phyloP scores from a whole-genome alignment of 495 filamentous ascomycete species.

The Physcia stellaris region DNA sequence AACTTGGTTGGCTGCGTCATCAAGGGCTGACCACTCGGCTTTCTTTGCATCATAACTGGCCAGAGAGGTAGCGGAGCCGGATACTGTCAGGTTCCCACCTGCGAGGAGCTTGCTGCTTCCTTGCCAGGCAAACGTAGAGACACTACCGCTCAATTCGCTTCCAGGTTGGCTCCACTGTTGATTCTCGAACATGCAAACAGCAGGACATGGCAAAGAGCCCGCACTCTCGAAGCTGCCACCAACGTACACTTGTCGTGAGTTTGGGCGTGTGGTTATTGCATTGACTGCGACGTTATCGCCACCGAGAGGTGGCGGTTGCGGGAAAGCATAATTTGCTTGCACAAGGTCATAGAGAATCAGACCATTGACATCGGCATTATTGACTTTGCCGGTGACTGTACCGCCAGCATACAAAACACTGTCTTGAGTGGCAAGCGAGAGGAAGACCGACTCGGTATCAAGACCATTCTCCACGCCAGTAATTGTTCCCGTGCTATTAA shows the following conservation, averaged over 20 bases:
- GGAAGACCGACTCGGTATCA: slow-evolving; percentile 57
- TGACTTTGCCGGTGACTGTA: slow-evolving; percentile 53
- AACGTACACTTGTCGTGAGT: slow-evolving; percentile 63
- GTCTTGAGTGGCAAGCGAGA: slow-evolving; percentile 51
- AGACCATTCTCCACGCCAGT: slow-evolving; percentile 57
- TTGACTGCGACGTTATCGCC: slow-evolving; percentile 61
- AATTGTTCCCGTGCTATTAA: slow-evolving; percentile 41
- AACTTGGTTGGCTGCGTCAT: slow-evolving; percentile 46
- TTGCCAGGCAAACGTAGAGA: slow-evolving; percentile 62
- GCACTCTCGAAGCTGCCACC: slow-evolving; percentile 70
- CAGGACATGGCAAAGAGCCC: slow-evolving; percentile 68
- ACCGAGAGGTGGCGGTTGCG: slow-evolving; percentile 56
- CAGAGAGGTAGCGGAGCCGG: slow-evolving; percentile 48
- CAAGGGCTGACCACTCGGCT: slow-evolving; percentile 48
- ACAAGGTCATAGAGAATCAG: slow-evolving; percentile 66
- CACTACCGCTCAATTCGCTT: slow-evolving; percentile 49
- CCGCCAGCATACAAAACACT: slow-evolving; percentile 75
- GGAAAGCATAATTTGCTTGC: slow-evolving; percentile 37
- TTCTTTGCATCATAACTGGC: slow-evolving; percentile 57
- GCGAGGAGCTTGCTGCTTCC: slow-evolving; percentile 54
- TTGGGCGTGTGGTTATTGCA: slow-evolving; percentile 52
- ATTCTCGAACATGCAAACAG: slow-evolving; percentile 63
- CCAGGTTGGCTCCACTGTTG: slow-evolving; percentile 72
- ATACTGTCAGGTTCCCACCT: slow-evolving; percentile 59
- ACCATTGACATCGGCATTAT: slow-evolving; percentile 51